Conservation (phyloP, 108 stramenopile species). For the Cyclotella sp. region DNA sequence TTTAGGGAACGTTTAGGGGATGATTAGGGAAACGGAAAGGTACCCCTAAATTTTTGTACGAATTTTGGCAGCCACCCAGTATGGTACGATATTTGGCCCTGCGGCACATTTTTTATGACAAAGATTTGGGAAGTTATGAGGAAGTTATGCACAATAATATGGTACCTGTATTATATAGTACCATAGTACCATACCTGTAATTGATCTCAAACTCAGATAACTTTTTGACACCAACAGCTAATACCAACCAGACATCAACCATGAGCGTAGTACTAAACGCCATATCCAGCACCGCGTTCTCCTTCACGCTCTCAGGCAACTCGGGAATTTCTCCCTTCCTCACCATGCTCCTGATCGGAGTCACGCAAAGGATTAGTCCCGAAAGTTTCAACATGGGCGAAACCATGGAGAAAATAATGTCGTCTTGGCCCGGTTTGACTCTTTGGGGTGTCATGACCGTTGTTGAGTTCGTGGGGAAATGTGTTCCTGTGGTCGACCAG, state of each 20-base stretch:
- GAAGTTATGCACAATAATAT: too few relatives aligned
- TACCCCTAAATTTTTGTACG: too few relatives aligned
- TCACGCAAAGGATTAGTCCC: constrained; percentile 32
- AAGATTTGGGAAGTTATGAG: too few relatives aligned
- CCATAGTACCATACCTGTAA: too few relatives aligned
- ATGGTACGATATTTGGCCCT: too few relatives aligned
- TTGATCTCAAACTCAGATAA: neutral
- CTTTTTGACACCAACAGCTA: too few relatives aligned
- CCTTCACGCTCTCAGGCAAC: constrained; percentile 58
- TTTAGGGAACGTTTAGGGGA: too few relatives aligned
- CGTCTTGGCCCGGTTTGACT: constrained; percentile 37
- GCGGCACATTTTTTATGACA: too few relatives aligned
- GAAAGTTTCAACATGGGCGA: constrained; percentile 45
- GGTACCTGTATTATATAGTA: too few relatives aligned
- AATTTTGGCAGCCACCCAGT: too few relatives aligned
- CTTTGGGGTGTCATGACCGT: constrained; percentile 36
- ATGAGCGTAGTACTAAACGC: constrained; percentile 14
- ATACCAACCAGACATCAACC: neutral
- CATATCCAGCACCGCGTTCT: constrained; percentile 45
- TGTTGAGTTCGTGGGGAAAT: constrained; percentile 53
- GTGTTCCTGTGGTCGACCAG: constrained; percentile 58
- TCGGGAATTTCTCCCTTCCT: constrained; percentile 61
- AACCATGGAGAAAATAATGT: constrained; percentile 47
- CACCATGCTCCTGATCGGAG: constrained; percentile 55
- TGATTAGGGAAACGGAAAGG: too few relatives aligned